Evolutionary conservation across 768 basidiomycete species (phyloP).

Genomic region (Leccinum boreale): DNA sequence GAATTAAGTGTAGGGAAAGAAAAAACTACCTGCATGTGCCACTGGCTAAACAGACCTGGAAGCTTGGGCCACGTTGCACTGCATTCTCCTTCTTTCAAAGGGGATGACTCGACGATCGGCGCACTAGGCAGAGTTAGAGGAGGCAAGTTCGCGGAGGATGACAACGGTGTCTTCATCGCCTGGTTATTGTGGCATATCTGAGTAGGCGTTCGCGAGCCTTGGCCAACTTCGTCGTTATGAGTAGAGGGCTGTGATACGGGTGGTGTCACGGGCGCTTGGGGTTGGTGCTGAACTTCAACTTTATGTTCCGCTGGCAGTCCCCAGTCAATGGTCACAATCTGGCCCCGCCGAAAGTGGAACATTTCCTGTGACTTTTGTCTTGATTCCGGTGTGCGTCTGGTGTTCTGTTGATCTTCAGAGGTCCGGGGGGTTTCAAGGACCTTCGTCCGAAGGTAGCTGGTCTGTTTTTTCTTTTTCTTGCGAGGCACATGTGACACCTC

Average conservation of each 20-base stretch:
- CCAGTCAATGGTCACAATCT: slow-evolving; percentile 7
- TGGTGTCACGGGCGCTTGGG: not conserved
- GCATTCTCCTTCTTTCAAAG: not conserved
- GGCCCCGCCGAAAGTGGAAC: slow-evolving; percentile 15
- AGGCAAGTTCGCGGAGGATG: not conserved
- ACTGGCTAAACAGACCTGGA: slow-evolving; percentile 6
- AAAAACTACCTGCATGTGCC: slow-evolving; percentile 23
- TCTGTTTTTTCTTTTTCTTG: slow-evolving; percentile 3
- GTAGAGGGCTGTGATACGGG: not conserved
- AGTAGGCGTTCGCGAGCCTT: not conserved
- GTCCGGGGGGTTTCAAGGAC: not conserved
- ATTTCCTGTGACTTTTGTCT: not conserved
- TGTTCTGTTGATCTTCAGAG: not conserved
- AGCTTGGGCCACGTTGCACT: slow-evolving; percentile 16
- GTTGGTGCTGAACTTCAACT: not conserved
- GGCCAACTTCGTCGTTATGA: not conserved
- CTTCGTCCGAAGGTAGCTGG: not conserved
- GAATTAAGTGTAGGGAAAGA: not conserved
- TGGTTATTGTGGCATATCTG: not conserved
- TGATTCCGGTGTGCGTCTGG: not conserved
- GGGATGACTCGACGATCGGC: not conserved
- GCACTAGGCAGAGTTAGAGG: not conserved
- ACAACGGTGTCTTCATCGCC: not conserved
- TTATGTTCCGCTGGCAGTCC: not conserved
- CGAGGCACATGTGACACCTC: not conserved